Base-by-base conservation (phyloP, 1,284 basidiomycete species). In the Ceratobasidium sp. region DNA sequence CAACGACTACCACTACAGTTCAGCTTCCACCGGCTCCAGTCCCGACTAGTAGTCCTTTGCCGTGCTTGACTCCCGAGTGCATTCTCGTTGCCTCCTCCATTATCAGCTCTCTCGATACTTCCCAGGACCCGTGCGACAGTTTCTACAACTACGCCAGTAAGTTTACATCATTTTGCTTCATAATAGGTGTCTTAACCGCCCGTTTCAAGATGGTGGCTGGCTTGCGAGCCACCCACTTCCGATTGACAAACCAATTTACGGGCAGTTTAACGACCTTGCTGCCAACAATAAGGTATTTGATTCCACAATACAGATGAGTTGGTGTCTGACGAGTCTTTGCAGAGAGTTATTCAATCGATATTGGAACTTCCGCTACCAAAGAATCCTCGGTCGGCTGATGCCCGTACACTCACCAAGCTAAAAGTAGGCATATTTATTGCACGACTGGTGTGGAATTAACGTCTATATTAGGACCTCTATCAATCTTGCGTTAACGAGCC, bases 121-220 rank as follows among this genome's bases (percentile, higher is more conserved):
- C 88, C 2, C 84, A 91, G 73, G 93, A 98, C 77, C 96, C 96
- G 0, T 99, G 96, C 80, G 92, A 98, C 74, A 90, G 96, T 79
- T 98, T 98, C 77, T 98, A 96, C 77, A 85, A 90, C 72, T 99
- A 91, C 79, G 87, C 93, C 17, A 93, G 92, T 93, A 75, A 75
- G 88, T 83, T 13, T 10, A 17, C 45, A 71, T 75, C 54, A 50
- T 68, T 10, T 64, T 8, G 13, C 12, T 50, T 69, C 1, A 70
- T 73, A 22, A n/a, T 75, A 74, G 69, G 47, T 73, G 49, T 31
- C 6, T 20, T 60, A 5, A 31, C 15, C 45, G 4, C 22, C 68
- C 72, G 62, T 45, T 34, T 25, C 5, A 69, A 77, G 77, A 80
- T 74, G 92, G 92, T 25, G 93, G 93, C 27, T 98, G 94, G 94